Evolutionary conservation across 106 monocot genomes (phyloP), one percentile per base, ranked within the genome.

Genomic region (Apostasia ramifera): DNA sequence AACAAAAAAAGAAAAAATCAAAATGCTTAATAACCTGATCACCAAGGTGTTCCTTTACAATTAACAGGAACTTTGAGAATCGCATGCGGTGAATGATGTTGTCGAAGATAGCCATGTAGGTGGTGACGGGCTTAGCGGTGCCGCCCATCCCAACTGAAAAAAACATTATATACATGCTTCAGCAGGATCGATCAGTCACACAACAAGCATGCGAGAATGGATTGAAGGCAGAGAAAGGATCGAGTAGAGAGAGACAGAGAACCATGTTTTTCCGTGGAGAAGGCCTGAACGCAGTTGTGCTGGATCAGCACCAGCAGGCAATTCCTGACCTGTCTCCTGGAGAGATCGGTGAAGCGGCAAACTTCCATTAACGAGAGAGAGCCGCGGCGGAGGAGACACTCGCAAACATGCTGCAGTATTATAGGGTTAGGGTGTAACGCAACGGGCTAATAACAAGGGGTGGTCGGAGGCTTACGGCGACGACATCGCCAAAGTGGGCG

Each of bases 281-380:
- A 99, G 63, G 90, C 85, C 81, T 99, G 93, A 42, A 90, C 85
- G 82, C 93, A 99, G 75, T 93, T 93, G 62, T 99, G 93, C 68
- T 99, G 98, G 72, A 93, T 81, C 53, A 99, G 93, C 40, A 90
- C 84, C 38, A 93, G 87, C 39, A 93, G 85, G 74, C 79, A 85
- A 11, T 90, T 90, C 85, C 88, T 93, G 8, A 86, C 85, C 66
- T 85, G 75, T 4, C 64, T 26, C 6, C 38, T 11, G 2, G 72
- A 44, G 15, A 99, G 73, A 63, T 79, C 70, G 3, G 77, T 78
- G 77, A 71, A 79, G n/a, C 80, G 81, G 50, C 72, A 60, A 14
- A 85, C 56, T 49, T 99, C 93, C n/a, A 72, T 80, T n/a, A 93
- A 72, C 10, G 85, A 63, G 13, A 87, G 77, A 9, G 87, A 69